Percentiles rank a stretch among this genome's conserved stretches.
Conservation (phyloP, 805 yeast species). For the Candida piceae region DNA sequence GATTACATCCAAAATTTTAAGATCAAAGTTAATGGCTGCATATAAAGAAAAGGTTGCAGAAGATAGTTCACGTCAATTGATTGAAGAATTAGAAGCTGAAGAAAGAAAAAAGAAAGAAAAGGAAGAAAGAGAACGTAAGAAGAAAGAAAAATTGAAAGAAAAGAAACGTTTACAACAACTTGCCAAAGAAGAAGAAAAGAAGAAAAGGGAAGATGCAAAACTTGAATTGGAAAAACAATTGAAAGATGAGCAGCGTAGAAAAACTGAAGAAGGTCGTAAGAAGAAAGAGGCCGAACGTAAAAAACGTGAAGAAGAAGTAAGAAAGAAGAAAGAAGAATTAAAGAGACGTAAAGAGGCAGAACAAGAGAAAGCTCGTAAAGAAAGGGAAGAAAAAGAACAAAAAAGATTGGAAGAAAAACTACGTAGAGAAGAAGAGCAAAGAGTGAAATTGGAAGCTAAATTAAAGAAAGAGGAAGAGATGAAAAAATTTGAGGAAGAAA, state of each 20-base stretch:
- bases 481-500: conserved; percentile 29
- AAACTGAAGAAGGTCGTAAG: conserved; percentile 43
- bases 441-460: conserved; percentile 31
- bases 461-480: conserved; percentile 21
- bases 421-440: conserved; percentile 30
- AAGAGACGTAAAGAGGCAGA: conserved; percentile 35
- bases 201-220: conserved; percentile 49
- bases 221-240: conserved; percentile 40
- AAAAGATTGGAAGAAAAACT: conserved; percentile 31
- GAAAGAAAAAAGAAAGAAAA: conserved; percentile 58
- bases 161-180: conserved; percentile 58
- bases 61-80: conserved; percentile 56
- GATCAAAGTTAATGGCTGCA: conserved; percentile 66
- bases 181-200: conserved; percentile 59
- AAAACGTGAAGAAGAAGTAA: conserved; percentile 37
- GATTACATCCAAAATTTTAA: conserved; percentile 73
- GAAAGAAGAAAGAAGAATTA: conserved; percentile 37
- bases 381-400: conserved; percentile 35
- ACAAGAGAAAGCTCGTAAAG: conserved; percentile 32
- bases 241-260: conserved; percentile 37
- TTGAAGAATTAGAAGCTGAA: conserved; percentile 69
- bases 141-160: conserved; percentile 66
- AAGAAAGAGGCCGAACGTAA: conserved; percentile 38
- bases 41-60: conserved; percentile 79
- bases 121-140: conserved; percentile 59